Evolutionary conservation across 1,284 basidiomycete species (phyloP), one percentile per base, ranked within the genome.

Genomic region (Inonotus obliquus): DNA sequence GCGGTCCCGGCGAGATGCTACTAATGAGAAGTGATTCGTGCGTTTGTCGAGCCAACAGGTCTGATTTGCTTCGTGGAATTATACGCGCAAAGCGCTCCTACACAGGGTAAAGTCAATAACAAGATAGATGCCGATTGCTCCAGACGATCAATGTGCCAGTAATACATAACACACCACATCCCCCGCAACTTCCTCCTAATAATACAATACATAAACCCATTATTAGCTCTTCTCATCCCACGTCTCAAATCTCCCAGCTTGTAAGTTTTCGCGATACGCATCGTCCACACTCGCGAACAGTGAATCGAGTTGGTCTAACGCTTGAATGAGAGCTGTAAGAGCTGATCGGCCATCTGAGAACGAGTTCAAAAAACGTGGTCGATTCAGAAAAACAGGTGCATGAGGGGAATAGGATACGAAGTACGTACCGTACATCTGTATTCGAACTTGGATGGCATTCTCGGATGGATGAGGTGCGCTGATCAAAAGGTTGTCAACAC

Each of bases 341-440:
- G 94, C 91, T 9, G 92, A 94, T 11, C 88, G 77, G 37, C 84
- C 81, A 69, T 95, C 93, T 94, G 67, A 45, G 9, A 32, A 17
- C 41, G n/a, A 39, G 38, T 39, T 13, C 13, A 44, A n/a, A 21
- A 44, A 6, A 4, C n/a, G n/a, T n/a, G n/a, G n/a, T n/a, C n/a
- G n/a, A n/a, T 21, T 44, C 17, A 27, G 47, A 45, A 23, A 27
- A 13, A 9, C 53, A 21, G 14, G 60, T 45, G 19, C 13, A 52
- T 21, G 49, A 29, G 32, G 32, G 25, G 49, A 53, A 38, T 48
- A 39, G 45, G 45, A 54, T 48, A 60, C n/a, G 38, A 32, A 49
- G 9, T 47, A 82, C 94, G 69, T 71, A 98, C 95, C 95, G 71
- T 96, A 96, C 96, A 98, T 99, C 82, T 98, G 96, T 65, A 99